Evolutionary conservation across 1,139 yeast species (phyloP), one percentile per base, ranked within the genome.

Genomic region (Zygosaccharomyces sapae): DNA sequence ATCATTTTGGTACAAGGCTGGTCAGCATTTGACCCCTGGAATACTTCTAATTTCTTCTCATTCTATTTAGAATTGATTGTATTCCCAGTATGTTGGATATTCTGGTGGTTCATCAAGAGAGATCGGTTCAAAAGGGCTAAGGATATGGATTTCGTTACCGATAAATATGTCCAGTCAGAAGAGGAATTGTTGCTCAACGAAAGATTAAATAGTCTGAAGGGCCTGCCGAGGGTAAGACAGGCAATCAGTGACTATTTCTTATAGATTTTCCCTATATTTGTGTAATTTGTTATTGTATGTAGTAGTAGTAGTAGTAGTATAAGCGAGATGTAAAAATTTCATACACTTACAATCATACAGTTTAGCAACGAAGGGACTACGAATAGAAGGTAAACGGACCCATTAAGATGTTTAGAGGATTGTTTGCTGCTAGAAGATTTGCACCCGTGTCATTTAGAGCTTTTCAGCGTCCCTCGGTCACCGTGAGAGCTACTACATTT

Each of bases 71-170:
- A 79, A 45, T 69, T 73, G 33, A 58, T 73, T 27, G 69, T 72
- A 10, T 61, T 83, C 76, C 70, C 81, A 68, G 51, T 71, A 57
- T 67, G 76, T 70, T 65, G 74, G 71, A 20, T 74, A 58, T 55
- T 76, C 66, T 64, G 80, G 83, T 66, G 76, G 74, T 37, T 60
- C 55, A 39, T 66, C 46, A 75, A 68, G 52, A 69, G 73, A 46
- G 83, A 81, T 49, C 69, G 66, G 49, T 74, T 66, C 46, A 75
- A 68, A 8, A 70, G 67, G 43, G 62, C 67, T 4, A 73, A 70
- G 47, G 81, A 79, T 19, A 80, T 81, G 83, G 86, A 81, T 59
- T 77, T 81, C 45, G 83, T 76, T 43, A 74, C 82, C 7, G 86
- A 80, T 56, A 69, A 78, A 51, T 81, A 81, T 59, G 56, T 70